Base-by-base conservation (phyloP, 1,284 basidiomycete genomes). In the Volvariella surrecta region DNA sequence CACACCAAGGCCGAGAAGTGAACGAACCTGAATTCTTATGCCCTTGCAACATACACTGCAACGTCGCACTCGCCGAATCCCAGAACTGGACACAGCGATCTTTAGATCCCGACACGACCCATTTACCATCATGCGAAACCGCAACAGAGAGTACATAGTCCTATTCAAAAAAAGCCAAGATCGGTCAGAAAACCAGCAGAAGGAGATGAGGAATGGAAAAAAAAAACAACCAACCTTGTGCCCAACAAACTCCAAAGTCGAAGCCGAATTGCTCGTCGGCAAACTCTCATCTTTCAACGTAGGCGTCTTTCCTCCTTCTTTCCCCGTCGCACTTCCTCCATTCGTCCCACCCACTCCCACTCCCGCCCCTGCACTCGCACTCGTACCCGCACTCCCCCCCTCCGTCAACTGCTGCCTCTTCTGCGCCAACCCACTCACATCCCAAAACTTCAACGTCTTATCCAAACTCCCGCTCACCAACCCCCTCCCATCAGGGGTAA, bases 401-500 rank as follows among this genome's bases (percentile, higher is more conserved):
- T 28, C 24, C 24, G 24, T 28, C 24, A 28, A 11, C 24, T 28
- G 24, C 24, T 28, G 24, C 24, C 24, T 28, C 24, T 28, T 28
- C 24, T 28, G 24, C 24, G 6, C 24, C 24, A 28, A 28, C 6
- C 24, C 24, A 11, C 24, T 28, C 24, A 95, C 73, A 59, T 93
- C 89, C 89, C 93, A 95, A 45, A 87, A 81, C 60, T 93, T 90
- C 47, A 95, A 61, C 39, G 88, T 92, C 70, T 89, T 87, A 59
- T 96, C 92, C 52, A 95, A 67, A 50, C 84, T 89, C 18, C 91
- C 91, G 44, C 84, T 89, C 8, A 95, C 82, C 43, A 95, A 67
- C 3, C 79, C 79, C 54, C 76, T 81, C 16, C 91, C 89, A 53
- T 92, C 89, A 0, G 89, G 89, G 0, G 89, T 89, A 60, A 94